Conservation (phyloP, 139 green algal genomes). For the Coccomyxa sp. region DNA sequence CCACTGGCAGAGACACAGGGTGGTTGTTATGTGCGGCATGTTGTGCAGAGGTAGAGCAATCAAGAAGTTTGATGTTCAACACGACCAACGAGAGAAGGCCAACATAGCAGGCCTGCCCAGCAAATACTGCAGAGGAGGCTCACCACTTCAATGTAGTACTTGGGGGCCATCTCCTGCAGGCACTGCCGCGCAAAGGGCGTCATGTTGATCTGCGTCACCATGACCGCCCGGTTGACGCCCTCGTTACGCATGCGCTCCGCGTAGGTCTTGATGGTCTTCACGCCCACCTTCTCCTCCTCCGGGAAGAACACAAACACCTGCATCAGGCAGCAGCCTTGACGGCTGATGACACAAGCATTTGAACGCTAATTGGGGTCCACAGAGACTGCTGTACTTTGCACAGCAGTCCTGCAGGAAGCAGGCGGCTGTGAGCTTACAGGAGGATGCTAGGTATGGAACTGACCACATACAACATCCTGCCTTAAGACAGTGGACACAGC, state of each 20-base stretch:
- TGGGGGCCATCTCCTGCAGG: conserved; percentile 62
- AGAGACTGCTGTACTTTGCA: no score
- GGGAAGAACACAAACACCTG: conserved; percentile 98
- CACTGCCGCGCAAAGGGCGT: conserved; percentile 74
- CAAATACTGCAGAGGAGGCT: not conserved
- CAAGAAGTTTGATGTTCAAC: no score
- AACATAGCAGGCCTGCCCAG: not conserved
- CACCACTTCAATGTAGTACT: conserved; percentile 82
- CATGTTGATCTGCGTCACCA: conserved; percentile 73
- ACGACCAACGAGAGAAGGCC: not conserved
- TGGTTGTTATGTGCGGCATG: no score
- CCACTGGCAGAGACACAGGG: no score
- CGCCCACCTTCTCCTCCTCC: conserved; percentile 88
- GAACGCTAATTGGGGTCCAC: no score
- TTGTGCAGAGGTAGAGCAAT: no score
- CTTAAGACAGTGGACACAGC: no score
- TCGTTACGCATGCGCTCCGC: conserved; percentile 89
- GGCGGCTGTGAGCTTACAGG: no score
- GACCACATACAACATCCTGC: no score
- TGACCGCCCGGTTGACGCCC: conserved; percentile 74
- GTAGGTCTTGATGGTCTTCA: conserved; percentile 93
- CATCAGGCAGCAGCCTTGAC: not conserved
- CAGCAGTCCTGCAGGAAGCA: no score
- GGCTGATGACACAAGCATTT: no score
- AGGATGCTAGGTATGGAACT: no score